Evolutionary conservation across 345 rosid genomes (phyloP).

Genomic region (Kernera saxatilis): DNA sequence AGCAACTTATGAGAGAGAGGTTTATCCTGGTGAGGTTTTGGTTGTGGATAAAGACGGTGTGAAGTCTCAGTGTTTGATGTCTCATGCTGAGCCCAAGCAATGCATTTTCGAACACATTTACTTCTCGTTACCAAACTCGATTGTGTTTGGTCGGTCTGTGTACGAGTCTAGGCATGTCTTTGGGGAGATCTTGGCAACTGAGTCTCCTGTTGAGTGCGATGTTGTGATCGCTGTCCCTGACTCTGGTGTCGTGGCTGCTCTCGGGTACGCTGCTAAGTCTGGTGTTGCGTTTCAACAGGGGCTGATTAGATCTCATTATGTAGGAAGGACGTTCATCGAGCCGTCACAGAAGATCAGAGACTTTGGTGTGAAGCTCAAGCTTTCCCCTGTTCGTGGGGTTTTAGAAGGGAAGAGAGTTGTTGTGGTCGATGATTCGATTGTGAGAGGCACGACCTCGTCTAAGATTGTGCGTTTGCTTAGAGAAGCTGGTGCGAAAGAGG

Average conservation of each 20-base stretch:
- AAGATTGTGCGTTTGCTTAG: conserved; percentile 82
- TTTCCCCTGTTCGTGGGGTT: conserved; percentile 77
- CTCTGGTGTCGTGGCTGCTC: conserved; percentile 95
- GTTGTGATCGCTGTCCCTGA: conserved; percentile 97
- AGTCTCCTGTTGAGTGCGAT: conserved; percentile 79
- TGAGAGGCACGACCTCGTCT: conserved; percentile 87
- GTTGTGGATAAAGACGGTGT: conserved; percentile 86
- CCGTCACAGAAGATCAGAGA: conserved; percentile 94
- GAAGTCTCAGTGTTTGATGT: conserved; percentile 69
- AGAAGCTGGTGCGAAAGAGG: conserved; percentile 92
- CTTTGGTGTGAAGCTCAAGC: conserved; percentile 92
- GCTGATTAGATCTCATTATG: conserved; percentile 86
- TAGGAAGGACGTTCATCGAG: conserved; percentile 91
- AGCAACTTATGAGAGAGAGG: conserved; percentile 91
- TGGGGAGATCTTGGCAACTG: conserved; percentile 81
- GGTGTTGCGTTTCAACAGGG: conserved; percentile 91
- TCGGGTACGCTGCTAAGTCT: conserved; percentile 79
- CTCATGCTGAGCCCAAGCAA: conserved; percentile 66
- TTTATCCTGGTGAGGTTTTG: conserved; percentile 84
- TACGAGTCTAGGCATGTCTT: conserved; percentile 65
- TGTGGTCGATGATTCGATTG: conserved; percentile 93
- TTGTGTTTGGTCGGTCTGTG: conserved; percentile 83
- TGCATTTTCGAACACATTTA: conserved; percentile 95
- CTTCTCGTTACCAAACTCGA: conserved; percentile 79
- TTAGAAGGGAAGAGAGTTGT: conserved; percentile 90